phyloP scores from a whole-genome alignment of 2,329 filamentous ascomycete species.

The Plenodomus tracheiphilus region DNA sequence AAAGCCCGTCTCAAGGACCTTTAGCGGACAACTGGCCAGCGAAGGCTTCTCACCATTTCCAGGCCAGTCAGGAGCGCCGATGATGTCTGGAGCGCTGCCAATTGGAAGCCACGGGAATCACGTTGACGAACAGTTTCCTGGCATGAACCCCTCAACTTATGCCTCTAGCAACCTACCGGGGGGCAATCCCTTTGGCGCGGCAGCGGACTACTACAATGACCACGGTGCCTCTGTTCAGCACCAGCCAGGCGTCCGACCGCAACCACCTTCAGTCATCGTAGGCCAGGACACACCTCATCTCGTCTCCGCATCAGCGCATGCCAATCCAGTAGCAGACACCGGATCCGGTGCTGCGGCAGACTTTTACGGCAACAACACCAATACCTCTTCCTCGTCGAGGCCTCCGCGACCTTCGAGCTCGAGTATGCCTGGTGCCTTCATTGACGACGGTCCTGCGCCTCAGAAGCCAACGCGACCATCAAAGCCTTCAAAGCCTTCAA shows the following conservation, averaged over 20 bases:
- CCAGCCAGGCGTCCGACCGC: slow-evolving; percentile 63
- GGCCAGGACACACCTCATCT: slow-evolving; percentile 60
- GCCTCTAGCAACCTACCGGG: slow-evolving; percentile 51
- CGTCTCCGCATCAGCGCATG: slow-evolving; percentile 54
- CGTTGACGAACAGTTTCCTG: slow-evolving; percentile 62
- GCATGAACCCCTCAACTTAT: slow-evolving; percentile 55
- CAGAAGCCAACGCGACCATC: too few species aligned
- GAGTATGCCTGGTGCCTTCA: slow-evolving; percentile 43
- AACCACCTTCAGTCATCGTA: slow-evolving; percentile 57
- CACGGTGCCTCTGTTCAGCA: slow-evolving; percentile 61
- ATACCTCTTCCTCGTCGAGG: slow-evolving; percentile 35
- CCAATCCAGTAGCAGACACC: slow-evolving; percentile 62
- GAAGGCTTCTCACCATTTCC: slow-evolving; percentile 41
- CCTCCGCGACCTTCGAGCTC: slow-evolving; percentile 36
- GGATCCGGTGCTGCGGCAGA: slow-evolving; percentile 62
- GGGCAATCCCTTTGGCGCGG: slow-evolving; percentile 53
- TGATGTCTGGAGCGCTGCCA: slow-evolving; percentile 41
- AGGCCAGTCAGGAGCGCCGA: slow-evolving; percentile 37
- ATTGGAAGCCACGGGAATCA: slow-evolving; percentile 49
- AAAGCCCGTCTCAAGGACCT: slow-evolving; percentile 24
- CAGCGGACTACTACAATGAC: slow-evolving; percentile 66
- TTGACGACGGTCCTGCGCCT: slow-evolving; percentile 35
- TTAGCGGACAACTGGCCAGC: slow-evolving; percentile 34
- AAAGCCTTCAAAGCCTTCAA: slow-evolving; percentile 24
- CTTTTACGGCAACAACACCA: slow-evolving; percentile 51